A percentile compares a stretch with the other conserved stretches of the same genome.
Evolutionary conservation across 2,329 filamentous ascomycete species (phyloP).

Genomic region (Trichoderma cornu-damae): DNA sequence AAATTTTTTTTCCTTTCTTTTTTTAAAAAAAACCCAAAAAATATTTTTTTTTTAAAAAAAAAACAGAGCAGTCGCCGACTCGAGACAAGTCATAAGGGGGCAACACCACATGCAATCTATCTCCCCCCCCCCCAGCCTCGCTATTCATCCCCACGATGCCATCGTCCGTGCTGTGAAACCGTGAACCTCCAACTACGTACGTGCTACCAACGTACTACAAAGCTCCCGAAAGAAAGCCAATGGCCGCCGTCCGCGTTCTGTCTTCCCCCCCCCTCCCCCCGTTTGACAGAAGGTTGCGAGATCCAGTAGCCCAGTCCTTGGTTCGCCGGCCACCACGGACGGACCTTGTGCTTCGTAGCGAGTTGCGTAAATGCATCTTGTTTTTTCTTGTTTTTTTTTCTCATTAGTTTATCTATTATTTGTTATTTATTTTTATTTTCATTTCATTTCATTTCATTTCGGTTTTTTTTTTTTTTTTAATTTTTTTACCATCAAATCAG

Average conservation of each 20-base stretch:
- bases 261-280: neutral
- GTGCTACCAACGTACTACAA: neutral
- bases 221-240: neutral
- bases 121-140: neutral
- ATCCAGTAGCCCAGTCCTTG: no score
- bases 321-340: no score
- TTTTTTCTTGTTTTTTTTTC: no score
- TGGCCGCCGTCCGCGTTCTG: no score
- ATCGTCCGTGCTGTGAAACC: slow-evolving; percentile 10
- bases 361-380: no score
- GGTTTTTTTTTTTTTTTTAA: neutral
- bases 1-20: no score
- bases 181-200: neutral
- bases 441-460: no score
- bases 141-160: neutral
- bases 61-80: neutral
- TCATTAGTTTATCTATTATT: no score
- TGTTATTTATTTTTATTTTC: no score
- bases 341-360: no score
- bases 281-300: neutral
- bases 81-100: neutral
- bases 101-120: neutral
- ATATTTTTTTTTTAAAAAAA: no score
- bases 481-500: neutral
- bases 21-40: no score